These are phyloP conservation scores for Aristolochia fimbriata DNA, from an alignment of 164 flowering plant species.

Conservation along the genomic window DNA sequence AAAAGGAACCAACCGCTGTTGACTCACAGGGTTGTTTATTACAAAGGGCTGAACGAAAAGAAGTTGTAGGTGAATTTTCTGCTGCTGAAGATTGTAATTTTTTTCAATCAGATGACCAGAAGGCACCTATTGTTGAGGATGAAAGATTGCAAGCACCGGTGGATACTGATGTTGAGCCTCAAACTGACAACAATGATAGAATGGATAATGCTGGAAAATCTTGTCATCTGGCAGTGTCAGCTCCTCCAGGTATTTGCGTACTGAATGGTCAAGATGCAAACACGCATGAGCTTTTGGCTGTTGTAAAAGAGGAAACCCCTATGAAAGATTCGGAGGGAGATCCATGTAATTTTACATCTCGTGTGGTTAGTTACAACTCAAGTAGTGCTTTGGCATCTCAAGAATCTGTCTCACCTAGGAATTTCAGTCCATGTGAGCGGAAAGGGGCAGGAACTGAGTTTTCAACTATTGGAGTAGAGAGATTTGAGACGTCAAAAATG, in stretches of 20 bases:
- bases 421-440: neutral
- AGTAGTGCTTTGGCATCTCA: neutral
- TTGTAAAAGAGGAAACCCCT: neutral
- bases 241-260: neutral
- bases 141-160: no score
- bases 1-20: no score
- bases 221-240: neutral
- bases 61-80: no score
- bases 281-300: neutral
- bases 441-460: neutral
- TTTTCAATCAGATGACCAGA: no score
- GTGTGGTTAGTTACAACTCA: neutral
- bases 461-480: neutral
- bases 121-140: no score
- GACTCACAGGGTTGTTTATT: no score
- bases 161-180: neutral
- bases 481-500: neutral
- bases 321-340: neutral
- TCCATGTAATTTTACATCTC: neutral
- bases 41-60: no score
- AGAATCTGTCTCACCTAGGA: neutral
- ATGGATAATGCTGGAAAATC: neutral
- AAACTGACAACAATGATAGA: neutral
- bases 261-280: neutral
- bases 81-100: no score